Base-by-base conservation (phyloP, 805 yeast species). In the Grigorovia transvaalensis region DNA sequence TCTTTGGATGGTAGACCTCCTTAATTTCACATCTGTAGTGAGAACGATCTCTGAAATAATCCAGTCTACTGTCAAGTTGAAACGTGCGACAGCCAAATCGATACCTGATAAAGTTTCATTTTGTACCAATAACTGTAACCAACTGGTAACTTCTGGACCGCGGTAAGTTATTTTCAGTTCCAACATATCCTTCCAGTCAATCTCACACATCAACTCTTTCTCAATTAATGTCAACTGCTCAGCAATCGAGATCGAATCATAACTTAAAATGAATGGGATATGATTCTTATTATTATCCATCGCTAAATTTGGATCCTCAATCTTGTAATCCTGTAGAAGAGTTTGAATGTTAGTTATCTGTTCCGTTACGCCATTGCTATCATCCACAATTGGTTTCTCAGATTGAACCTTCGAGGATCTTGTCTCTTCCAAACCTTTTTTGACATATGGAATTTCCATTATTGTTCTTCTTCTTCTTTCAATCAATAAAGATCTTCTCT, bases 31-130 rank as follows among this genome's bases (percentile, higher is more conserved):
- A 45, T 75, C 71, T 51, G 74, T 74, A 9, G 96, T 88, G 54
- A 91, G 70, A 15, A 88, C 66, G 51, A 93, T 79, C 70, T 91
- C 96, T 0, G 96, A 87, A 38, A 87, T 81, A 44, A 90, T 82
- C 98, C 98, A 91, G 59, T 87, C 88, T 7, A 87, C 90, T 71
- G 87, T 82, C 53, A 91, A 71, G 63, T 91, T 90, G 74, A 90
- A 93, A 54, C 99, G 73, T 0, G 95, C 77, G 43, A 88, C 82
- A 12, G 88, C 88, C 47, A 91, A 70, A 56, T 87, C 88, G 41
- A 89, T 81, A 0, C 97, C 96, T n/a, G 82, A 78, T 19, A 74
- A 67, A 35, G 70, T 64, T 58, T 72, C 71, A 58, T 79, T 77
- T 64, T 81, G 79, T 20, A 82, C 77, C 51, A 90, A 71, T 38